Evolutionary conservation across 495 filamentous ascomycete genomes (phyloP).

Genomic region (Pyrenopolyporus hunteri): DNA sequence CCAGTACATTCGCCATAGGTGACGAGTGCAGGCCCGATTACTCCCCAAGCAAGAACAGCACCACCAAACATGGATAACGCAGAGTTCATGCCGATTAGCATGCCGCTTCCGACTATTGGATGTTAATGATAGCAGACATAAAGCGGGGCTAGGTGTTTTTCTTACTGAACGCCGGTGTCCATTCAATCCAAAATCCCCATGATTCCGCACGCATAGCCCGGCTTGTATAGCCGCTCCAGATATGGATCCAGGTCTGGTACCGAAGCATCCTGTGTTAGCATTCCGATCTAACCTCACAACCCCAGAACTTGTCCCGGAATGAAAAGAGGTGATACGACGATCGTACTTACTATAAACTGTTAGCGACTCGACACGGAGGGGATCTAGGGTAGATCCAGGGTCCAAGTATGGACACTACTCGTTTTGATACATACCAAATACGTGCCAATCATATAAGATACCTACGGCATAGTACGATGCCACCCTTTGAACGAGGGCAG

Average conservation of each 20-base stretch:
- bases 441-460: constrained; percentile 71
- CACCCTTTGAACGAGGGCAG: constrained; percentile 60
- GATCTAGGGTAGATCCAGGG: no score
- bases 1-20: constrained; percentile 60
- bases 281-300: no score
- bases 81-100: constrained; percentile 69
- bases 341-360: no score
- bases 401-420: no score
- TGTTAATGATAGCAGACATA: no score
- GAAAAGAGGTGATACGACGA: no score
- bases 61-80: constrained; percentile 68
- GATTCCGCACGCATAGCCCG: constrained; percentile 64
- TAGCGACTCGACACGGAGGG: no score
- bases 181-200: constrained; percentile 71
- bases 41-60: constrained; percentile 65
- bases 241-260: constrained; percentile 69
- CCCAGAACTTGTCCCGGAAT: no score
- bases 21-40: constrained; percentile 68
- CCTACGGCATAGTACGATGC: constrained; percentile 66
- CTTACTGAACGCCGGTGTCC: constrained; percentile 71
- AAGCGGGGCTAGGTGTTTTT: no score
- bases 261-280: no score
- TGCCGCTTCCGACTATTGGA: constrained; percentile 68
- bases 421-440: no score
- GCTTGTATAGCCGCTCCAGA: constrained; percentile 60